phyloP scores from a whole-genome alignment of 2,329 filamentous ascomycete genomes.

The Tricladium varicosporioides region DNA sequence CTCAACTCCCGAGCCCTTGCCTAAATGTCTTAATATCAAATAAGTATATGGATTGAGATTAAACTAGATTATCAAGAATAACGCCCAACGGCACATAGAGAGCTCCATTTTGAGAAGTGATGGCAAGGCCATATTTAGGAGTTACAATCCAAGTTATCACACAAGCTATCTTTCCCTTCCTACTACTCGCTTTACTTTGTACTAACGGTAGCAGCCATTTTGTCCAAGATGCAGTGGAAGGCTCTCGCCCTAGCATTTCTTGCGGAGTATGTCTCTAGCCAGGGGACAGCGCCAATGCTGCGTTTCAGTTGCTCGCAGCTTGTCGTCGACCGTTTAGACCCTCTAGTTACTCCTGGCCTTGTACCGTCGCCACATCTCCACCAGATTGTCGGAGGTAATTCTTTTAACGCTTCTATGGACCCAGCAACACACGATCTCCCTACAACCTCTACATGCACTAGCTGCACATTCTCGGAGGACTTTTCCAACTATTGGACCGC shows the following conservation, averaged over 20 bases:
- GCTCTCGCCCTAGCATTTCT: conserved; percentile 6
- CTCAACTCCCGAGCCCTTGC: conserved; percentile 12
- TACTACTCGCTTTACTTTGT: background rate
- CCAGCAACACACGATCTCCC: conserved; percentile 12
- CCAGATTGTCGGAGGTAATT: conserved; percentile 20
- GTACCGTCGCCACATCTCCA: conserved; percentile 16
- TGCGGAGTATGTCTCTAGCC: conserved; percentile 7
- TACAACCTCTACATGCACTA: conserved; percentile 10
- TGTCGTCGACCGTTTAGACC: conserved; percentile 17
- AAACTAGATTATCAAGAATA: conserved; percentile 11
- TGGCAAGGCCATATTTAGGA: background rate
- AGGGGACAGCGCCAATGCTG: conserved; percentile 15
- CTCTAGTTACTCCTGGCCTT: conserved; percentile 16
- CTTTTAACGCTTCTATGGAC: conserved; percentile 17
- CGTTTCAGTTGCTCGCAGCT: conserved; percentile 20
- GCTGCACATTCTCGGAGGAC: conserved; percentile 9
- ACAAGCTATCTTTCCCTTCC: background rate
- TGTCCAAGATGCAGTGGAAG: conserved; percentile 16
- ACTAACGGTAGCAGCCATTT: conserved; percentile 1
- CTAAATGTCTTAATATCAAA: conserved; percentile 20
- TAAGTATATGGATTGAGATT: conserved; percentile 12
- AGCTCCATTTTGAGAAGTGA: background rate
- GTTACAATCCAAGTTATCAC: conserved; percentile 1
- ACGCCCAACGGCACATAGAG: conserved; percentile 13
- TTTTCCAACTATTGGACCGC: conserved; percentile 15